Conservation (phyloP, 495 filamentous ascomycete genomes). For the Hyphodiscus hymeniophilus region DNA sequence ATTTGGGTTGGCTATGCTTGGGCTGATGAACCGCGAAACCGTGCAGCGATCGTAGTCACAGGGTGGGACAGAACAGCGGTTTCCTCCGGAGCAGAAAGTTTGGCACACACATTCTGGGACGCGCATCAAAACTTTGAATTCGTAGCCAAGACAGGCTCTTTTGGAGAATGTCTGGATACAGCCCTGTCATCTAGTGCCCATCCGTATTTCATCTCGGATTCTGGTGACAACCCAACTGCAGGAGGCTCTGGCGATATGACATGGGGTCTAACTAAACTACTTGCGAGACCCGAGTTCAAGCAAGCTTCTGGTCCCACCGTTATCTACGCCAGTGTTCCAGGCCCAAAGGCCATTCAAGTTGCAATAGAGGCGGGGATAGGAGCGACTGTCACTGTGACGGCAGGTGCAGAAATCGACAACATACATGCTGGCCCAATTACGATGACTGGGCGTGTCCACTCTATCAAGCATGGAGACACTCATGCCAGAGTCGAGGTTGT, state of each 20-base stretch:
- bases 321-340: conserved; percentile 51
- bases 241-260: conserved; percentile 50
- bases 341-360: conserved; percentile 34
- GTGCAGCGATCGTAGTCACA: conserved; percentile 43
- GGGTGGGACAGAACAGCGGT: conserved; percentile 38
- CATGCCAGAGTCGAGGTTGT: conserved; percentile 44
- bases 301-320: conserved; percentile 31
- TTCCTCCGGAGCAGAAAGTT: conserved; percentile 30
- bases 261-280: conserved; percentile 40
- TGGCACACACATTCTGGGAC: conserved; percentile 45
- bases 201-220: conserved; percentile 52
- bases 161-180: conserved; percentile 38
- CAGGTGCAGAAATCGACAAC: conserved; percentile 45
- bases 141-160: conserved; percentile 44
- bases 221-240: conserved; percentile 50
- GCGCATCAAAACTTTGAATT: conserved; percentile 40
- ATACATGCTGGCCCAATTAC: conserved; percentile 43
- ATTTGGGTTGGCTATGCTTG: conserved; percentile 55
- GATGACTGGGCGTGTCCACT: conserved; percentile 44
- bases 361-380: conserved; percentile 42
- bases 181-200: conserved; percentile 36
- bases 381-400: conserved; percentile 43
- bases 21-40: conserved; percentile 50
- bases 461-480: conserved; percentile 43
- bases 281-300: conserved; percentile 40